These are phyloP conservation scores for Pythium biforme DNA, from an alignment of 352 stramenopile genomes.

Conservation along the genomic window DNA sequence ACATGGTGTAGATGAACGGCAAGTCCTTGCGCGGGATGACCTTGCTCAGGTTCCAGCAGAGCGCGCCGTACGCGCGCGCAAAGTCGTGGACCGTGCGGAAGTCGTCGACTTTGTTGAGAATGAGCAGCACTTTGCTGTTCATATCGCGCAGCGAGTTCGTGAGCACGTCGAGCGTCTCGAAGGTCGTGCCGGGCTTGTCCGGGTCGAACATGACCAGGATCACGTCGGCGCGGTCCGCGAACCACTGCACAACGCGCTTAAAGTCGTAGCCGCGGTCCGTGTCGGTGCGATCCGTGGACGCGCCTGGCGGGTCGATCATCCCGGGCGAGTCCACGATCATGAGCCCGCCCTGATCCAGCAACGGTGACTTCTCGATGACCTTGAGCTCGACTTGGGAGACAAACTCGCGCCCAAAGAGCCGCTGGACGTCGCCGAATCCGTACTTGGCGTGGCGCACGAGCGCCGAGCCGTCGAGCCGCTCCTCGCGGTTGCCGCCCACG, in stretches of 20 bases:
- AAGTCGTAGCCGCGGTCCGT: slow-evolving; percentile 85
- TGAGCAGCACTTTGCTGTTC: slow-evolving; percentile 81
- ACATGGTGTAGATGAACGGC: slow-evolving; percentile 90
- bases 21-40: slow-evolving; percentile 86
- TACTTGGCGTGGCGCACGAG: slow-evolving; percentile 70
- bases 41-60: slow-evolving; percentile 90
- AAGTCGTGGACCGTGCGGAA: slow-evolving; percentile 88
- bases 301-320: slow-evolving; percentile 84
- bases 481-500: slow-evolving; percentile 58
- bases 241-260: slow-evolving; percentile 85
- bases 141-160: slow-evolving; percentile 73
- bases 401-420: slow-evolving; percentile 76
- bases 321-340: slow-evolving; percentile 86
- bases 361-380: slow-evolving; percentile 56
- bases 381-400: slow-evolving; percentile 88
- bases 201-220: slow-evolving; percentile 90
- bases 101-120: slow-evolving; percentile 90
- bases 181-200: slow-evolving; percentile 86
- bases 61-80: slow-evolving; percentile 74
- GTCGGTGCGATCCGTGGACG: slow-evolving; percentile 58
- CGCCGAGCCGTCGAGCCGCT: slow-evolving; percentile 76
- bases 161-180: slow-evolving; percentile 86
- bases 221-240: slow-evolving; percentile 81
- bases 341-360: slow-evolving; percentile 76
- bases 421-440: slow-evolving; percentile 78